Conservation (phyloP, 345 rosid genomes). For the Citrus trifoliata region DNA sequence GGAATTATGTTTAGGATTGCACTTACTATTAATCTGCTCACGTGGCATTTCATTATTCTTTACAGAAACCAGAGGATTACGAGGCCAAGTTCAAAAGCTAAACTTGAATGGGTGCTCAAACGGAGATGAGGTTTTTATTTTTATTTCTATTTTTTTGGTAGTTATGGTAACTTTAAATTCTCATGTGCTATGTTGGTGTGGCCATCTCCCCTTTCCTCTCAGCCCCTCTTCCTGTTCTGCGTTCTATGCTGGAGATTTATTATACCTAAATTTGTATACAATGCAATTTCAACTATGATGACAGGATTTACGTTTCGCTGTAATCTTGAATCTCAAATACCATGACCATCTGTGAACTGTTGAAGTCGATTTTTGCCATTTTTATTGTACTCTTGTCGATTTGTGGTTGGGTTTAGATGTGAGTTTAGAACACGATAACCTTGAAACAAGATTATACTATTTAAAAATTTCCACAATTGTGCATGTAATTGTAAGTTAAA, state of each 20-base stretch:
- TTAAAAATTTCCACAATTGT: too few species aligned
- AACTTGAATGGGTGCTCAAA: slow-evolving; percentile 11
- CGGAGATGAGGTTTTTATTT: background rate
- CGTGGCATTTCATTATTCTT: background rate
- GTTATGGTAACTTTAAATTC: background rate
- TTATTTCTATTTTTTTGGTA: background rate
- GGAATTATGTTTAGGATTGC: background rate
- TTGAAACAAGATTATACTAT: too few species aligned
- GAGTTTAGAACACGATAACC: too few species aligned
- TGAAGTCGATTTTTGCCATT: too few species aligned
- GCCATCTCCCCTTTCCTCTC: background rate
- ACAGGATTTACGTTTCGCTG: background rate
- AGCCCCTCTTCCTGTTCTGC: background rate
- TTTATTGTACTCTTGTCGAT: background rate
- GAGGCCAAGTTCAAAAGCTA: slow-evolving; percentile 54
- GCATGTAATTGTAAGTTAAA: too few species aligned
- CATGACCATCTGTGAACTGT: background rate
- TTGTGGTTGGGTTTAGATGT: background rate
- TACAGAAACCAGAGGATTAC: slow-evolving; percentile 65
- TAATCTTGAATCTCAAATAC: background rate
- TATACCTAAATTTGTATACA: background rate
- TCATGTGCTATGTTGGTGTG: background rate
- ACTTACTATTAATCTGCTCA: background rate
- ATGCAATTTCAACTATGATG: background rate
- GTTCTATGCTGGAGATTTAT: background rate